Evolutionary conservation across 2,329 filamentous ascomycete species (phyloP), one percentile per base, ranked within the genome.

Genomic region (Aureobasidium mangrovei): DNA sequence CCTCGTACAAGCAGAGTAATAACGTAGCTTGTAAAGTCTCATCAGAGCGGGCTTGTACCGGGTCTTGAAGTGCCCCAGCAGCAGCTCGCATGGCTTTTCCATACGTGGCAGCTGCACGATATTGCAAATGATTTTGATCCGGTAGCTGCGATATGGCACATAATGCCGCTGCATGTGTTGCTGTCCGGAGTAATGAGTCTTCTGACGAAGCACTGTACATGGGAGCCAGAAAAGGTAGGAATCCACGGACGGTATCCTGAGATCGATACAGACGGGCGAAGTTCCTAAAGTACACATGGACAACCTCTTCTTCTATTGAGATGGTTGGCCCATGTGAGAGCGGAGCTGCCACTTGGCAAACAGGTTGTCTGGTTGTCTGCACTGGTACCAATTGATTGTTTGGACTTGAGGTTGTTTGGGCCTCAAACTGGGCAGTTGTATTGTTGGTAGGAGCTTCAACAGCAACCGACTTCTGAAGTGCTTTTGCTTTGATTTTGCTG

Each of bases 1-100:
- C 73, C 69, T 84, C 82, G 57, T 81, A 85, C 26, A 83, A 69
- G 0, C 80, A 78, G 28, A 85, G 64, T 56, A 84, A 67, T 32
- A 85, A 66, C 12, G 84, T 79, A 0, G 81, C 74, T 2, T 78
- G 81, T 9, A 85, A 61, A 0, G 81, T 83, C 9, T 73, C 72
- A 61, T 85, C 82, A n/a, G 74, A 69, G 56, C 71, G 76, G 51
- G 76, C 74, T 51, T 68, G 63, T 10, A 69, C 69, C 0, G 77
- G 74, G 54, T 81, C 74, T 54, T 72, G 70, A 9, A 85, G 68
- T 3, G 81, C 80, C 0, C 69, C 59, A 57, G 80, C 79, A 0
- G 78, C 54, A 27, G 48, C 33, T 2, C 46, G 31, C 29, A 53
- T 53, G 8, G 54, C 54, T 38, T 53, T 53, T 5, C 46, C 42